Evolutionary conservation across 768 basidiomycete species (phyloP), one percentile per base, ranked within the genome.

Genomic region (Tricholoma bakamatsutake): DNA sequence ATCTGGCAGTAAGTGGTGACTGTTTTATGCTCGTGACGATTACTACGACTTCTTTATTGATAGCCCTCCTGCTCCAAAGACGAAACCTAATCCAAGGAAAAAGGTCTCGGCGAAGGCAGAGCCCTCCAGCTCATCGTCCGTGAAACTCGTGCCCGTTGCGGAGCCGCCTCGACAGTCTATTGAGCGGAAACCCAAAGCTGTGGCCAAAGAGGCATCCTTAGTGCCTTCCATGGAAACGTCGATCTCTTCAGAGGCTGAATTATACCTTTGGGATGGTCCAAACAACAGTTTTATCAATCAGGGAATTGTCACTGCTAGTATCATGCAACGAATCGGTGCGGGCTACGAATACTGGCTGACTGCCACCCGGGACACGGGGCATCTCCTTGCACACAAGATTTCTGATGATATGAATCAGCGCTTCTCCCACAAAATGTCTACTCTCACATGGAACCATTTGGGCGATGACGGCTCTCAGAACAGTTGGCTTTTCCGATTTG

Each of bases 371-470:
- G 77, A 78, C 28, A 75, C 76, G 2, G 78, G 76, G 1, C 70
- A 78, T 45, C 58, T 78, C 28, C 73, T 91, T 46, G 80, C 79
- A 24, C 91, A 93, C 71, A 73, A 72, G 59, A 77, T 93, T 50
- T 68, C 75, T 18, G 73, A 81, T 4, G 79, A 87, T 37, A 86
- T 90, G 83, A 92, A 89, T 62, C 84, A 84, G 62, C 78, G 79
- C 34, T 87, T 81, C 78, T 80, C 85, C 5, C 68, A 69, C 31
- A 80, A 78, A 55, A 78, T 83, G 66, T 67, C 69, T 47, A 89
- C 94, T 3, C 78, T 98, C 63, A 95, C 94, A 30, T 98, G 97
- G 90, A 96, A 94, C 61, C 78, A 92, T 67, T 66, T 80, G 40
- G 75, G 76, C 39, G 77, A 77, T n/a, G 69, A 74, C 30, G 77